Base-by-base conservation (phyloP, 495 filamentous ascomycete species). In the Rusavskia elegans region DNA sequence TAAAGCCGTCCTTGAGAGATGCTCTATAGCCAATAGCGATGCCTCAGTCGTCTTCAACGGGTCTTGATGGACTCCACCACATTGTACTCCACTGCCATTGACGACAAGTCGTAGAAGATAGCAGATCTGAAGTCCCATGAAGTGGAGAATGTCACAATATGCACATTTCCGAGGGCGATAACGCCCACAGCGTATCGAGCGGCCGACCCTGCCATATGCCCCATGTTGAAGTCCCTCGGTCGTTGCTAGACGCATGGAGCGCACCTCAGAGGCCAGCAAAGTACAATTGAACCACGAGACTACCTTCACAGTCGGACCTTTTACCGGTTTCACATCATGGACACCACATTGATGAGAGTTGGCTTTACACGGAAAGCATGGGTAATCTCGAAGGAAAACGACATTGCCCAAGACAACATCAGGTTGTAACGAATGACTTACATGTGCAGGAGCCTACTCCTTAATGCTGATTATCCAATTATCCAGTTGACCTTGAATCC, bases 321-420 rank as follows among this genome's bases (percentile, higher is more conserved):
- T 81, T 80, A 80, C 77, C 78, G 75, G 63, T 53, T 53, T 64
- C 52, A 61, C 77, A 81, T 81, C 78, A 78, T 71, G 53, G 75
- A 74, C 64, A 55, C 20, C 23, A 38, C n/a, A 23, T 6, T 41
- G 8, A 35, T 14, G 25, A 27, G 7, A 27, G 25, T 27, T 27
- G 25, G 25, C 25, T 27, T 3, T 27, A 3, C 25, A 3, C 25
- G 7, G 25, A 27, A 27, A 27, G 25, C 25, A 27, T 27, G 7
- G 25, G 7, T 27, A 27, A 27, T 6, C 25, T 27, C 25, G 0
- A 27, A 27, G 4, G 25, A 27, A 6, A 27, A 27, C 7, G 25
- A 27, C 25, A 3, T 0, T 27, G 25, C 25, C 7, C 25, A 27
- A 27, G 25, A 27, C 25, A 6, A 27, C 25, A 27, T 27, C 25